phyloP scores from a whole-genome alignment of 495 filamentous ascomycete genomes.

The Talaromyces ruber region DNA sequence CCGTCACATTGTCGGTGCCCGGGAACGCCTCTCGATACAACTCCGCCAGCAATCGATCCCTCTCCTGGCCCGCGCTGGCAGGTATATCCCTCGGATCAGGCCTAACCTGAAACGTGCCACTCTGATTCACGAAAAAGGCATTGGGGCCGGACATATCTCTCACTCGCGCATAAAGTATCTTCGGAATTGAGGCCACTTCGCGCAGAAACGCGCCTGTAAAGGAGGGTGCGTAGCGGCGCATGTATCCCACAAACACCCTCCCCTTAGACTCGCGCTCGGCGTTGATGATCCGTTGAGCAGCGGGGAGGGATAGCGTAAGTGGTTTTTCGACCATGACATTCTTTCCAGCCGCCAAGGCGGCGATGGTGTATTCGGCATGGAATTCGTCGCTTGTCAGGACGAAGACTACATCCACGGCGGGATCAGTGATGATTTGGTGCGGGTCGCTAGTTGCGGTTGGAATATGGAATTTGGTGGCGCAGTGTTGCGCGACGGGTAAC shows the following conservation, averaged over 20 bases:
- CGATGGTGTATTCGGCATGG: slow-evolving; percentile 39
- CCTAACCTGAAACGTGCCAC: slow-evolving; percentile 34
- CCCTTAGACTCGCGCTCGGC: slow-evolving; percentile 25
- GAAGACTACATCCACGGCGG: slow-evolving; percentile 40
- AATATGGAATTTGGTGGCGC: slow-evolving; percentile 15
- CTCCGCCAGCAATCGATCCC: slow-evolving; percentile 11
- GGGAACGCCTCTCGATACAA: slow-evolving; percentile 18
- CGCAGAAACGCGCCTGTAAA: slow-evolving; percentile 38
- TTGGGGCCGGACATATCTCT: slow-evolving; percentile 47
- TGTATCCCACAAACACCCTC: slow-evolving; percentile 47
- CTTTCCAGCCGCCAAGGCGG: slow-evolving; percentile 42
- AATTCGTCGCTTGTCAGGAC: slow-evolving; percentile 42
- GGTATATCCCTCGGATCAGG: slow-evolving; percentile 21
- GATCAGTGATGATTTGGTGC: slow-evolving; percentile 14
- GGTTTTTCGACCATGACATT: slow-evolving; percentile 49
- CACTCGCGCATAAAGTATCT: slow-evolving; percentile 44
- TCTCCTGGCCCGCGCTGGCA: slow-evolving; percentile 12
- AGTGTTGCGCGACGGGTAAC: slow-evolving; percentile 18
- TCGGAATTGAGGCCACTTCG: slow-evolving; percentile 33
- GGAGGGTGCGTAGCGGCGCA: slow-evolving; percentile 44
- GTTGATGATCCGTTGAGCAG: slow-evolving; percentile 30
- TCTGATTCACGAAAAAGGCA: slow-evolving; percentile 35
- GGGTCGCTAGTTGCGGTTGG: slow-evolving; percentile 16
- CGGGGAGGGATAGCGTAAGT: slow-evolving; percentile 32
- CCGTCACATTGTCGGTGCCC: slow-evolving; percentile 11